These are phyloP conservation scores for Fonsecaea multimorphosa DNA, from an alignment of 2,329 filamentous ascomycete species.

Conservation along the genomic window DNA sequence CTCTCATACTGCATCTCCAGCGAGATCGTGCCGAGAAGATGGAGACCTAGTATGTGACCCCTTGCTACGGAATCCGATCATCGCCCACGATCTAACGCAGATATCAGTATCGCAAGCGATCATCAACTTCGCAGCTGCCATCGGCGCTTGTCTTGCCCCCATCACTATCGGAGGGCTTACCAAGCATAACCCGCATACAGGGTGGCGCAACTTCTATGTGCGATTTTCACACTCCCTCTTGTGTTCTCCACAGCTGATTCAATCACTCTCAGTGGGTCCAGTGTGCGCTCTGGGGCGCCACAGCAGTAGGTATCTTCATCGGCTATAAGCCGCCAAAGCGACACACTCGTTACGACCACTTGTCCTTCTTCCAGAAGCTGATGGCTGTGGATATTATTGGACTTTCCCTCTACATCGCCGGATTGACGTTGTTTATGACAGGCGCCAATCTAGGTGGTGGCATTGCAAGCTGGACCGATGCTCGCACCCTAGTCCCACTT, in stretches of 20 bases:
- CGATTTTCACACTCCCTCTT: neutral
- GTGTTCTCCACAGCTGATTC: neutral
- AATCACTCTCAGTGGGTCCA: conserved; percentile 21
- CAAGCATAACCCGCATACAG: neutral
- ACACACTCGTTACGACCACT: conserved; percentile 11
- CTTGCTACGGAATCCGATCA: neutral
- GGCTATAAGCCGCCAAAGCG: conserved; percentile 20
- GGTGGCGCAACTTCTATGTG: conserved; percentile 31
- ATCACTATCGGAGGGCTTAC: conserved; percentile 25
- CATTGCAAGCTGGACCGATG: conserved; percentile 16
- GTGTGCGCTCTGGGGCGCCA: conserved; percentile 23
- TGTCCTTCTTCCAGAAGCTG: conserved; percentile 17
- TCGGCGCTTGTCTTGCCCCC: conserved; percentile 14
- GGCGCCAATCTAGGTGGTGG: conserved; percentile 16
- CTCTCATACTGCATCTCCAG: conserved; percentile 22
- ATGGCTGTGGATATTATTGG: conserved; percentile 6
- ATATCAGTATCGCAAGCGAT: conserved; percentile 21
- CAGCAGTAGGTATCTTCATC: conserved; percentile 8
- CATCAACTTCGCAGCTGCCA: conserved; percentile 21
- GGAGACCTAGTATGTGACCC: conserved; percentile 25
- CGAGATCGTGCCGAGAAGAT: conserved; percentile 30
- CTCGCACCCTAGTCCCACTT: conserved; percentile 8
- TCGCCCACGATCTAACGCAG: neutral
- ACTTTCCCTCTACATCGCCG: neutral
- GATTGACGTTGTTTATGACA: conserved; percentile 6